These are phyloP conservation scores for Mycena alexandri DNA, from an alignment of 768 basidiomycete genomes.

Conservation along the genomic window DNA sequence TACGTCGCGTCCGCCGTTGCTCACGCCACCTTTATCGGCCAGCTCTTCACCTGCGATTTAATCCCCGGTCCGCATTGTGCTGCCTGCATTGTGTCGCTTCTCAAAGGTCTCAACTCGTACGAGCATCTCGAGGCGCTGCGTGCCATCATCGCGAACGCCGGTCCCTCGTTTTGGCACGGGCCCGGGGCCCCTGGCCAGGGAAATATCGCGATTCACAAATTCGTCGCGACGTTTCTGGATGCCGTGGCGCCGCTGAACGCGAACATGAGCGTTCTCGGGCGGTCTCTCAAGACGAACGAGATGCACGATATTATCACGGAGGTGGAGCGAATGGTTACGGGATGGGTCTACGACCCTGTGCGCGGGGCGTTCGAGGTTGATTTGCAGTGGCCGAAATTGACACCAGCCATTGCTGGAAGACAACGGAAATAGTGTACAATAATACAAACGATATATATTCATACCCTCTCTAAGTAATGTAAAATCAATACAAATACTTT, in stretches of 20 bases:
- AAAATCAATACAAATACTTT: not conserved
- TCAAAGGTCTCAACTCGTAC: constrained; percentile 42
- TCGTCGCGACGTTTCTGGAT: constrained; percentile 35
- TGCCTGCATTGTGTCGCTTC: constrained; percentile 39
- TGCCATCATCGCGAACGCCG: constrained; percentile 39
- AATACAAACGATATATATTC: not conserved
- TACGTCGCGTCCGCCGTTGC: constrained; percentile 40
- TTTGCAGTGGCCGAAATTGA: constrained; percentile 9
- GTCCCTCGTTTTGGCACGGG: constrained; percentile 42
- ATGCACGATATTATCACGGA: constrained; percentile 32
- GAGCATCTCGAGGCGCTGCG: constrained; percentile 45
- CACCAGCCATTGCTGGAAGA: not conserved
- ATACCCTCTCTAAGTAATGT: constrained; percentile 15
- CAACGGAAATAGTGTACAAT: not conserved
- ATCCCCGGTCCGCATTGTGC: constrained; percentile 39
- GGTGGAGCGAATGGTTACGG: constrained; percentile 30
- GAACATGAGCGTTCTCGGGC: constrained; percentile 37
- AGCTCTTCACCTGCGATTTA: constrained; percentile 42
- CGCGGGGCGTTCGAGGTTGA: constrained; percentile 19
- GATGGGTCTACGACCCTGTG: constrained; percentile 34
- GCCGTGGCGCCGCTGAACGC: constrained; percentile 32
- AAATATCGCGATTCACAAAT: constrained; percentile 36
- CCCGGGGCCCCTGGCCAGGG: constrained; percentile 28
- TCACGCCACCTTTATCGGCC: constrained; percentile 45
- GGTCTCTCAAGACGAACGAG: constrained; percentile 30